Evolutionary conservation across 768 basidiomycete genomes (phyloP).

Genomic region (Dacryopinax primogenitus): DNA sequence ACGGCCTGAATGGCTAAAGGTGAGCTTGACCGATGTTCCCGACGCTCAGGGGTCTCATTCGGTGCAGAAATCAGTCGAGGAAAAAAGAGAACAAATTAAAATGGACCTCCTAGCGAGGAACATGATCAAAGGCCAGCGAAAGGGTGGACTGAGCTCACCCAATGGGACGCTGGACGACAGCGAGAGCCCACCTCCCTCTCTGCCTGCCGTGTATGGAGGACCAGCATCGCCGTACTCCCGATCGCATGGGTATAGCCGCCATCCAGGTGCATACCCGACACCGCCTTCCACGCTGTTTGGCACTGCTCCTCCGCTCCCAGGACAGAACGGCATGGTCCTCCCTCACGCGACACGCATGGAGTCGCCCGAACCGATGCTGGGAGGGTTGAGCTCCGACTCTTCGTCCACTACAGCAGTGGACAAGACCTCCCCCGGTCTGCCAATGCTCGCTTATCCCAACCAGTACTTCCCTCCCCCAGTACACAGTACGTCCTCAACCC

Average conservation of each 20-base stretch:
- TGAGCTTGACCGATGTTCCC: neutral
- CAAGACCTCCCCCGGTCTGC: conserved; percentile 1
- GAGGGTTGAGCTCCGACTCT: neutral
- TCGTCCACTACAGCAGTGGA: conserved; percentile 2
- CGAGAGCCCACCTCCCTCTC: neutral
- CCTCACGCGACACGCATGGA: neutral
- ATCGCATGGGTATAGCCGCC: neutral
- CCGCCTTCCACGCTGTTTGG: neutral
- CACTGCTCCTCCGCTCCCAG: neutral
- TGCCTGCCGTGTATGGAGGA: neutral
- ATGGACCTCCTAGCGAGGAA: neutral
- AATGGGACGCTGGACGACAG: neutral
- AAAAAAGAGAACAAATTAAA: neutral
- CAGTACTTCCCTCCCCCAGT: conserved; percentile 2
- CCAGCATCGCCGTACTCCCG: neutral
- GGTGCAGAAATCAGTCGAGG: neutral
- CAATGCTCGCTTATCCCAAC: conserved; percentile 6
- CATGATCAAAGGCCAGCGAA: conserved; percentile 3
- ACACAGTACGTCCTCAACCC: neutral
- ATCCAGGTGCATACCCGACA: neutral
- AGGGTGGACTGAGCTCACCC: neutral
- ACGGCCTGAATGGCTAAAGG: conserved; percentile 36
- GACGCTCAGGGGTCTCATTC: neutral
- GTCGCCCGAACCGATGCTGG: neutral
- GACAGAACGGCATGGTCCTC: neutral